Evolutionary conservation across 2,329 filamentous ascomycete genomes (phyloP), one percentile per base, ranked within the genome.

Genomic region (Fusarium sp.): DNA sequence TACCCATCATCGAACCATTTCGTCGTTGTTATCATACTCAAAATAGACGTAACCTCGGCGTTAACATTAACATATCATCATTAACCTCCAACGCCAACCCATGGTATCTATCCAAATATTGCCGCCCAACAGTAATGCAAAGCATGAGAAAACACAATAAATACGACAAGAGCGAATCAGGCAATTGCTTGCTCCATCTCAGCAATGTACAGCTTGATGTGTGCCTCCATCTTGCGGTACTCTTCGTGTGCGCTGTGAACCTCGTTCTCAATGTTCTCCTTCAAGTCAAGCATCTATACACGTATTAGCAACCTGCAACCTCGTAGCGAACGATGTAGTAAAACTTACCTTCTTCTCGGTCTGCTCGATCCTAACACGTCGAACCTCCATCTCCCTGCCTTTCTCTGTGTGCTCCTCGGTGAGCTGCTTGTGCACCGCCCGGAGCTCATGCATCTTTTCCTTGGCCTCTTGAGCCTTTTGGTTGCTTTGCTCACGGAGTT

Each of bases 131-230:
- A 61, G 43, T 63, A 63, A 58, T 49, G 56, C 57, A 62, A 63
- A 65, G 45, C 46, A 66, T 42, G 24, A 61, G 18, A 48, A 59
- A 71, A 44, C 36, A 57, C 33, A 43, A 8, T 22, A 57, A 53
- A 22, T 3, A n/a, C 13, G 31, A 22, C 9, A 9, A 18, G 17
- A 18, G 31, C 6, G 18, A 44, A 61, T 36, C 67, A 74, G 36
- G 68, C 84, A 72, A 96, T 88, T 58, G 91, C 91, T 81, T 98
- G 95, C 81, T 98, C 96, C 95, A 99, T 98, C 85, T 99, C 96
- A 6, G 93, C 97, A 77, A 99, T 97, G 84, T 99, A 99, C 67
- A 98, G 85, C 81, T 95, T 95, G 79, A 99, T 97, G 78, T 99
- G 96, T 38, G 94, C 91, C 80, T 98, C 95, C 89, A 99, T 92